phyloP scores from a whole-genome alignment of 108 stramenopile genomes.

The Skeletonema costatum region DNA sequence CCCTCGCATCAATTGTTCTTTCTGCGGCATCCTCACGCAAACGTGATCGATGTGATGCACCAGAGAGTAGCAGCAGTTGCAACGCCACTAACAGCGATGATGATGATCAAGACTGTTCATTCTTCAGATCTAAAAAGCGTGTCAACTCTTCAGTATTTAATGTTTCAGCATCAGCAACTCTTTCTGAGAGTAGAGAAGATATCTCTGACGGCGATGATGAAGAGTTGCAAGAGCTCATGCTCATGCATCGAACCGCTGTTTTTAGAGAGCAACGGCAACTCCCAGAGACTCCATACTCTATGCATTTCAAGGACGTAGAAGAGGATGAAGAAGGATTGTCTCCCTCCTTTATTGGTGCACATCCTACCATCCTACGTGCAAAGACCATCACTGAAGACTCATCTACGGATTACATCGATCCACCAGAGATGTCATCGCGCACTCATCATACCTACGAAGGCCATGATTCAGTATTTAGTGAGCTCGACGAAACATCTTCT shows the following conservation, averaged over 20 bases:
- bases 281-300: constrained; percentile 4
- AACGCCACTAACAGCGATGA: background rate
- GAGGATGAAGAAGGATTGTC: background rate
- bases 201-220: background rate
- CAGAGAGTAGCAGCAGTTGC: background rate
- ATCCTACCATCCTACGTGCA: background rate
- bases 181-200: background rate
- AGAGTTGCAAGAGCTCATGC: background rate
- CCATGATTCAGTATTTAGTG: background rate
- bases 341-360: background rate
- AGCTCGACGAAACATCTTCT: background rate
- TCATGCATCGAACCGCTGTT: background rate
- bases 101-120: background rate
- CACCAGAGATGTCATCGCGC: background rate
- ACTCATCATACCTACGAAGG: background rate
- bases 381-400: background rate
- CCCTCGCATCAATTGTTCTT: background rate
- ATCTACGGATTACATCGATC: background rate
- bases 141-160: background rate
- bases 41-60: background rate
- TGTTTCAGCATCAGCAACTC: background rate
- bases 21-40: background rate
- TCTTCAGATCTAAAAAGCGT: background rate
- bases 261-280: background rate
- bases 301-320: background rate